phyloP scores from a whole-genome alignment of 768 basidiomycete genomes.

The Sutorius australiensis region DNA sequence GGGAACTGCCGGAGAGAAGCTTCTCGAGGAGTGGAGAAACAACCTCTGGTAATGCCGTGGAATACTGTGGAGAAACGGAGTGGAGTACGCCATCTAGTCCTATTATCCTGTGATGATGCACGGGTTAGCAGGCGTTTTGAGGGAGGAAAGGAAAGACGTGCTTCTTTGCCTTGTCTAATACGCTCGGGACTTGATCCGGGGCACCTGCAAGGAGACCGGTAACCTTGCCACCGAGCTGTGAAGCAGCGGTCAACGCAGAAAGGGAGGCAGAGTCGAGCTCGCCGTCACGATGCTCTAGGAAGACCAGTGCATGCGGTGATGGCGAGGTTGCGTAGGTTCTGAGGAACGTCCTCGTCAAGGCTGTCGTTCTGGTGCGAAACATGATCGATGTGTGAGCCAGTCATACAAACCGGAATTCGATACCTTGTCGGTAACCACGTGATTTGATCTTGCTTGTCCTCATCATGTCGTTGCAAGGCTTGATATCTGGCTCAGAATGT shows the following conservation, averaged over 20 bases:
- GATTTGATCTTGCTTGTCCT: slow-evolving; percentile 1
- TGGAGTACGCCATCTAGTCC: slow-evolving; percentile 67
- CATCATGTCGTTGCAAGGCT: slow-evolving; percentile 68
- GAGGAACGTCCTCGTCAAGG: slow-evolving; percentile 31
- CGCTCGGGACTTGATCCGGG: slow-evolving; percentile 58
- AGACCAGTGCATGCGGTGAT: slow-evolving; percentile 76
- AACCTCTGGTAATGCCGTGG: slow-evolving; percentile 67
- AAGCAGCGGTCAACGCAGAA: slow-evolving; percentile 89
- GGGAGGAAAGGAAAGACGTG: slow-evolving; percentile 31
- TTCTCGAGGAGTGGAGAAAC: slow-evolving; percentile 81
- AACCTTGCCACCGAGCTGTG: slow-evolving; percentile 80
- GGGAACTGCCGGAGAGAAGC: slow-evolving; percentile 55
- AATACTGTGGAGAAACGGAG: slow-evolving; percentile 66
- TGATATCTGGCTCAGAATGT: slow-evolving; percentile 90
- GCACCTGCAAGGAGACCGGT: slow-evolving; percentile 74
- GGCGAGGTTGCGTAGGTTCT: slow-evolving; percentile 54
- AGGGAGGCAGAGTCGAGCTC: slow-evolving; percentile 80
- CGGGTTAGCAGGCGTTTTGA: slow-evolving; percentile 4
- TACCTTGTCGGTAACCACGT: slow-evolving; percentile 13
- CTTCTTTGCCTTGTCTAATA: slow-evolving; percentile 81
- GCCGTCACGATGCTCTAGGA: slow-evolving; percentile 83
- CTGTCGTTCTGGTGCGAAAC: slow-evolving; percentile 18
- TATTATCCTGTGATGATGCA: slow-evolving; percentile 46
- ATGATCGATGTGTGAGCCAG: slow-evolving; percentile 6
- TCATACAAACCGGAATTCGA: background rate